Conservation (phyloP, 495 filamentous ascomycete genomes). For the Amphirosellinia nigrospora region DNA sequence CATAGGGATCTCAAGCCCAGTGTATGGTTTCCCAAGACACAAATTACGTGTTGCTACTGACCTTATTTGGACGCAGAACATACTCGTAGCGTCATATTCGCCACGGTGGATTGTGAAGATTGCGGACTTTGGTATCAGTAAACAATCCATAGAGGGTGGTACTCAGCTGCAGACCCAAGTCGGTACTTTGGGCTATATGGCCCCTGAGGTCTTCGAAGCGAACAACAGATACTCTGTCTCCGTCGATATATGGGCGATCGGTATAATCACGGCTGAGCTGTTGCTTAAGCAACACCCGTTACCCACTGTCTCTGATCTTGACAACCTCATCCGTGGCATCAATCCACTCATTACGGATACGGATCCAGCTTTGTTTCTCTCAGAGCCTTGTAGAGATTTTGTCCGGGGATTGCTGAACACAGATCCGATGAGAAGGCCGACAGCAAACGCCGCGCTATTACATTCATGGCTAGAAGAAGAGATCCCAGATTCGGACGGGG, state of each 20-base stretch:
- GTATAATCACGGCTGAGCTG: conserved; percentile 11
- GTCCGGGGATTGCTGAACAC: conserved; percentile 2
- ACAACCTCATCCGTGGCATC: not conserved
- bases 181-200: conserved; percentile 42
- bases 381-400: not conserved
- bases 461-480: conserved; percentile 2
- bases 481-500: conserved; percentile 12
- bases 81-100: conserved; percentile 24
- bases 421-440: conserved; percentile 1
- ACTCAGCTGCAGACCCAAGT: conserved; percentile 37
- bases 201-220: conserved; percentile 43
- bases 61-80: conserved; percentile 28
- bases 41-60: not conserved
- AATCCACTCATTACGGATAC: conserved; percentile 7
- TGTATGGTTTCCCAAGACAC: conserved; percentile 14
- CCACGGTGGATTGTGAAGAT: conserved; percentile 56
- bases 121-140: conserved; percentile 59
- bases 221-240: conserved; percentile 13
- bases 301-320: not conserved
- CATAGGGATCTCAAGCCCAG: conserved; percentile 60
- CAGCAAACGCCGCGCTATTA: not conserved
- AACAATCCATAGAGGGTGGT: conserved; percentile 38
- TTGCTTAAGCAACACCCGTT: conserved; percentile 10
- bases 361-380: not conserved
- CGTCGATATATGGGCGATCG: conserved; percentile 22